phyloP scores from a whole-genome alignment of 1,139 yeast species.

The Insectozyma bohioensis region DNA sequence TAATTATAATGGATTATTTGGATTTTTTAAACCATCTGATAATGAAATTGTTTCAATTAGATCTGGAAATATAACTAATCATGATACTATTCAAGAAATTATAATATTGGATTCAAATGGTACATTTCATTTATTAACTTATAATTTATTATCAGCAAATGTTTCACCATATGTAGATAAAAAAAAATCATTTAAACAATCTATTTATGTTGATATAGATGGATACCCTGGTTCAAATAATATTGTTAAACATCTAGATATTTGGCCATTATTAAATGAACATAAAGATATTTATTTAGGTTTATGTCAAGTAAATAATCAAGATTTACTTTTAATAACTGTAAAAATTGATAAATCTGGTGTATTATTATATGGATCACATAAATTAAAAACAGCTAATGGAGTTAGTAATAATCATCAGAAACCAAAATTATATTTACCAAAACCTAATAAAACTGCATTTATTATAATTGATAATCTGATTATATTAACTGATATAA shows the following conservation, averaged over 20 bases:
- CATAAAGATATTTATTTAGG: constrained; percentile 43
- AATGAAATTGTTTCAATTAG: constrained; percentile 61
- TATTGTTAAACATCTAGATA: constrained; percentile 51
- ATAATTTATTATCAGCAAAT: constrained; percentile 32
- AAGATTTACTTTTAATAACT: constrained; percentile 50
- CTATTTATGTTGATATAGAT: constrained; percentile 36
- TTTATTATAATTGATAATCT: constrained; percentile 62
- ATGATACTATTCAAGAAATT: constrained; percentile 46
- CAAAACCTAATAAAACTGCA: constrained; percentile 61
- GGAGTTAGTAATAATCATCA: background rate
- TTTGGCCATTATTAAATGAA: constrained; percentile 38
- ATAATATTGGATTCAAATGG: constrained; percentile 50
- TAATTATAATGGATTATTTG: constrained; percentile 23
- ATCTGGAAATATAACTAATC: constrained; percentile 52
- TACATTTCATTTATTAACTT: constrained; percentile 31
- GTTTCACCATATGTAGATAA: constrained; percentile 30
- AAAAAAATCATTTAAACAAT: constrained; percentile 28
- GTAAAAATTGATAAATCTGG: constrained; percentile 54
- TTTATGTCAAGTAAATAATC: constrained; percentile 30
- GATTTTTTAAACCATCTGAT: constrained; percentile 20
- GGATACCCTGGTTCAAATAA: constrained; percentile 38
- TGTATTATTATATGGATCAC: constrained; percentile 60
- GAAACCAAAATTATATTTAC: constrained; percentile 57
- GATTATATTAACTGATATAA: constrained; percentile 64
- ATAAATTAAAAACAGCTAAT: constrained; percentile 34